These are phyloP conservation scores for Butyriboletus appendiculatus DNA, from an alignment of 1,284 basidiomycete genomes.

Conservation along the genomic window DNA sequence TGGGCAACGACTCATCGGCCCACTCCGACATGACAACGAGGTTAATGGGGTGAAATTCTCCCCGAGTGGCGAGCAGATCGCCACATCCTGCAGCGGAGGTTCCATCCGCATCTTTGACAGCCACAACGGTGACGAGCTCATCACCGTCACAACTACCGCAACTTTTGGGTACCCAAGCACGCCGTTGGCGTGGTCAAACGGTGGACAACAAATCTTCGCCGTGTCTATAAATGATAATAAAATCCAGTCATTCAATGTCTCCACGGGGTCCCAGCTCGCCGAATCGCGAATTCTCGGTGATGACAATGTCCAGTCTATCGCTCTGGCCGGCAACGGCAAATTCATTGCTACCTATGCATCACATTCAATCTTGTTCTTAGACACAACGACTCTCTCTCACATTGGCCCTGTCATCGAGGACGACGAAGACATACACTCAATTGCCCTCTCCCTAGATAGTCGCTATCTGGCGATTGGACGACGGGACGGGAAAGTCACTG, in stretches of 20 bases:
- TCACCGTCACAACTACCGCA: not conserved
- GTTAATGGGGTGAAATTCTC: not conserved
- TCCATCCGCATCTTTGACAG: not conserved
- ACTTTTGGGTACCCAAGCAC: not conserved
- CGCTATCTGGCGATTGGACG: not conserved
- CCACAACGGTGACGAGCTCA: not conserved
- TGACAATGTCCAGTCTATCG: too few relatives aligned
- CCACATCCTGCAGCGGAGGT: not conserved
- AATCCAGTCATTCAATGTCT: not conserved
- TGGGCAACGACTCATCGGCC: not conserved
- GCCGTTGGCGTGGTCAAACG: slow-evolving; percentile 2
- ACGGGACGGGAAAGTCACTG: not conserved
- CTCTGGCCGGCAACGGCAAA: too few relatives aligned
- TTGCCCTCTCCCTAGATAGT: not conserved
- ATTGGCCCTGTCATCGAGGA: too few relatives aligned
- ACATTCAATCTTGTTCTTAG: too few relatives aligned
- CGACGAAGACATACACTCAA: too few relatives aligned
- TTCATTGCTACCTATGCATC: too few relatives aligned
- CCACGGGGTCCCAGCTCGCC: not conserved
- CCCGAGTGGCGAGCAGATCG: not conserved
- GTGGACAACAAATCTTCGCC: not conserved
- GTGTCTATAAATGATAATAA: not conserved
- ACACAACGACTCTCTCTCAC: too few relatives aligned
- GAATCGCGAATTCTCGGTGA: not conserved
- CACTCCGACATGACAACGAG: accelerated